Evolutionary conservation across 768 basidiomycete species (phyloP).

Genomic region (Tremella yokohamensis): DNA sequence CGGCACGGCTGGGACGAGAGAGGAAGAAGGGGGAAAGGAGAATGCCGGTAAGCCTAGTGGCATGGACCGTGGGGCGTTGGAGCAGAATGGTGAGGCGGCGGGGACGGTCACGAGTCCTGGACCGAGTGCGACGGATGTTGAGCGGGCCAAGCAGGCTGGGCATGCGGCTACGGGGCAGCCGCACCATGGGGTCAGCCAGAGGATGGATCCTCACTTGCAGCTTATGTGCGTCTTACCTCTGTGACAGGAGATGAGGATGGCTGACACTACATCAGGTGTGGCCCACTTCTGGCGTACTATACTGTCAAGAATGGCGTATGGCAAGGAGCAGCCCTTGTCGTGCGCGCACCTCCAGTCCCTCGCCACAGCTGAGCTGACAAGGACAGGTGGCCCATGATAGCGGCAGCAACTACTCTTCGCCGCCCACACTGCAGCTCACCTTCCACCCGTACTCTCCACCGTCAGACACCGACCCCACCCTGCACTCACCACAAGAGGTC

Average conservation of each 20-base stretch:
- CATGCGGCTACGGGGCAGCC: not conserved
- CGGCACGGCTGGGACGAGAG: slow-evolving; percentile 32
- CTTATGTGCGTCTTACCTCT: slow-evolving; percentile 58
- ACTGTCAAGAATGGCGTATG: slow-evolving; percentile 78
- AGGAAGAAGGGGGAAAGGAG: slow-evolving; percentile 40
- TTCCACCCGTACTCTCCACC: slow-evolving; percentile 40
- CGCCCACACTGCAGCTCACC: slow-evolving; percentile 28
- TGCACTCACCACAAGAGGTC: not conserved
- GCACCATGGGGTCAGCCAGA: slow-evolving; percentile 13
- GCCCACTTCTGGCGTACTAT: slow-evolving; percentile 84
- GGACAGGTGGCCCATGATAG: not conserved
- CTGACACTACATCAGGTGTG: slow-evolving; percentile 57
- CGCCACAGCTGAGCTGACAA: slow-evolving; percentile 4
- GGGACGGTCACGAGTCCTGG: slow-evolving; percentile 37
- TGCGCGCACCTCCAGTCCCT: slow-evolving; percentile 48
- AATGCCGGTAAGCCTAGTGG: slow-evolving; percentile 37
- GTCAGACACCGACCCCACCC: slow-evolving; percentile 2
- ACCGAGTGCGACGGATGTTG: slow-evolving; percentile 33
- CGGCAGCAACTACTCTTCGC: slow-evolving; percentile 34
- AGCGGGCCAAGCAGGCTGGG: slow-evolving; percentile 15
- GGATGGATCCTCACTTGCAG: slow-evolving; percentile 76
- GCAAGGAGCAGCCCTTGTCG: slow-evolving; percentile 82
- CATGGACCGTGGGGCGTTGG: slow-evolving; percentile 37
- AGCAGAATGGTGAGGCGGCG: slow-evolving; percentile 35
- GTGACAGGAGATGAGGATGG: not conserved